A percentile compares a stretch with the other conserved stretches of the same genome.
These are phyloP conservation scores for Mortierella sp. DNA, from an alignment of 371 early-diverging fungal species.

Conservation along the genomic window DNA sequence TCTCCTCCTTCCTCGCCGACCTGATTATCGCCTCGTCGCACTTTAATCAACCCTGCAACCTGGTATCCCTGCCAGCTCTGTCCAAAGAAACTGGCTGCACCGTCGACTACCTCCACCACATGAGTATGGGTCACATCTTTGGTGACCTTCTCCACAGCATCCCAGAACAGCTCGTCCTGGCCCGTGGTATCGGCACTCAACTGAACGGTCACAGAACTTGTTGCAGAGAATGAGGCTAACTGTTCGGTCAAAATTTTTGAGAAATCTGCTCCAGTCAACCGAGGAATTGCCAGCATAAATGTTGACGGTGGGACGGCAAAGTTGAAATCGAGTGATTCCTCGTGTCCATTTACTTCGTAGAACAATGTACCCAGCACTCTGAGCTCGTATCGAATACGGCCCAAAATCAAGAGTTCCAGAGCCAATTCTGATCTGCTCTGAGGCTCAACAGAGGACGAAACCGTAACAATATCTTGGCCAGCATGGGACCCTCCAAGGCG, in stretches of 20 bases:
- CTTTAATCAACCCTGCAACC: slow-evolving; percentile 79
- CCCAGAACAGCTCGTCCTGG: slow-evolving; percentile 64
- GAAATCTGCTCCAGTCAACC: slow-evolving; percentile 68
- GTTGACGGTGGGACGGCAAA: slow-evolving; percentile 63
- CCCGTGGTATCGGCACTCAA: slow-evolving; percentile 60
- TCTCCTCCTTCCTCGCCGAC: slow-evolving; percentile 8
- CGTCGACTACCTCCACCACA: slow-evolving; percentile 78
- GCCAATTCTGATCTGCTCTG: slow-evolving; percentile 28
- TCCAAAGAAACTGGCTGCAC: slow-evolving; percentile 81
- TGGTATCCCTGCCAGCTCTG: slow-evolving; percentile 72
- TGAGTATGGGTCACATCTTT: slow-evolving; percentile 61
- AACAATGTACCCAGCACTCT: slow-evolving; percentile 49
- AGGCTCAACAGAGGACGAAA: slow-evolving; percentile 35
- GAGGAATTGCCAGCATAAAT: slow-evolving; percentile 61
- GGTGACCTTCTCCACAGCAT: slow-evolving; percentile 65
- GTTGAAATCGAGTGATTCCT: slow-evolving; percentile 50
- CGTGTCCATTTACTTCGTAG: slow-evolving; percentile 31
- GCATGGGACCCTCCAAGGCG: slow-evolving; percentile 46
- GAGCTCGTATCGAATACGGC: slow-evolving; percentile 53
- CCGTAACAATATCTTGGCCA: slow-evolving; percentile 31
- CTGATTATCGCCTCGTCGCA: slow-evolving; percentile 36
- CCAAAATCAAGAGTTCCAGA: slow-evolving; percentile 45
- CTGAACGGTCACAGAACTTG: slow-evolving; percentile 65
- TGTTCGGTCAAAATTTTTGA: slow-evolving; percentile 66
- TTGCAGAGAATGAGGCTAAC: slow-evolving; percentile 64